phyloP scores from a whole-genome alignment of 371 early-diverging fungal species.

The Haplosporangium sp. region DNA sequence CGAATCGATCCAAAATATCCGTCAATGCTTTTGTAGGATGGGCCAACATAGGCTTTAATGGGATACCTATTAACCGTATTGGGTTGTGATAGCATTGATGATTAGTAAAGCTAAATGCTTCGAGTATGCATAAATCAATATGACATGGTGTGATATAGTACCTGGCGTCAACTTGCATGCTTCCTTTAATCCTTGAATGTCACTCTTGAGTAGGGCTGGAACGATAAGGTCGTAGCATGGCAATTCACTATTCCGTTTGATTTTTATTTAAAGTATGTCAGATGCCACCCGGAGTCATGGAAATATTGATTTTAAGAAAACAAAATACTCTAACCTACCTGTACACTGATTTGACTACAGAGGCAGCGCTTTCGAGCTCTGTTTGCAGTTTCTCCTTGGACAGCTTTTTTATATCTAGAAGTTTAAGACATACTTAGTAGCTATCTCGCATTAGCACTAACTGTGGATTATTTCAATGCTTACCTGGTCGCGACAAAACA shows the following conservation, averaged over 20 bases:
- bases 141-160: conserved; percentile 13
- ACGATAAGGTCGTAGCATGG: conserved; percentile 94
- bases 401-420: conserved; percentile 59
- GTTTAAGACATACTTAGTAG: not conserved
- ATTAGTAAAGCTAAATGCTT: conserved; percentile 35
- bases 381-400: conserved; percentile 65
- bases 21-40: conserved; percentile 97
- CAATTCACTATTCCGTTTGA: conserved; percentile 71
- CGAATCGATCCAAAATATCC: conserved; percentile 96
- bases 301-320: too few species aligned
- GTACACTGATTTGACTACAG: conserved; percentile 90
- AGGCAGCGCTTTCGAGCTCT: conserved; percentile 76
- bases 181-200: conserved; percentile 71
- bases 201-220: conserved; percentile 84
- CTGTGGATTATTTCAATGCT: not conserved
- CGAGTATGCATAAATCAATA: not conserved
- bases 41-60: conserved; percentile 99
- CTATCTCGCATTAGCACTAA: too few species aligned
- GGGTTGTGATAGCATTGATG: conserved; percentile 12
- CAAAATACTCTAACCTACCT: conserved; percentile 62
- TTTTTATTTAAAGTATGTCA: conserved; percentile 1
- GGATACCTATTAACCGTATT: conserved; percentile 67
- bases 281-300: not conserved
- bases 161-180: conserved; percentile 93
- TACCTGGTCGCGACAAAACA: conserved; percentile 65